These are phyloP conservation scores for Beauveria bassiana DNA, from an alignment of 2,329 filamentous ascomycete genomes.

Conservation along the genomic window DNA sequence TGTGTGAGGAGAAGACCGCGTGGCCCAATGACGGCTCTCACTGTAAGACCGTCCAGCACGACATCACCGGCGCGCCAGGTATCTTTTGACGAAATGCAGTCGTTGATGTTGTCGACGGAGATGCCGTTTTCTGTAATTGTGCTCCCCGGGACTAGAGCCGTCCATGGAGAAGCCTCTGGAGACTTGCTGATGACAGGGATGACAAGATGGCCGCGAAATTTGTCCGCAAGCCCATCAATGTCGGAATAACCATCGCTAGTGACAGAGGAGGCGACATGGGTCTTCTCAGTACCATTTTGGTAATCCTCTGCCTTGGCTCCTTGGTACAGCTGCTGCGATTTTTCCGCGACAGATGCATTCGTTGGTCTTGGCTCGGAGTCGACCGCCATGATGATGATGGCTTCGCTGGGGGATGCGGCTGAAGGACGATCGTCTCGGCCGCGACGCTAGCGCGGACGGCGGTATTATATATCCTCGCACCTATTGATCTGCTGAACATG, in stretches of 20 bases:
- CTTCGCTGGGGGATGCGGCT: background rate
- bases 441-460: background rate
- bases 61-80: background rate
- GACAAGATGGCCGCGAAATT: background rate
- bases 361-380: background rate
- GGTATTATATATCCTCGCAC: constrained; percentile 3
- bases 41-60: background rate
- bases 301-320: background rate
- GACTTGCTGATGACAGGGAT: background rate
- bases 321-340: background rate
- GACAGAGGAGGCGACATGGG: background rate
- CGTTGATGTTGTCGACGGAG: constrained; percentile 3
- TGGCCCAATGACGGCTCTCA: background rate
- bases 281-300: background rate
- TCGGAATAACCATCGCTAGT: background rate
- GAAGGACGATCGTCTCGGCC: background rate
- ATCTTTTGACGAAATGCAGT: background rate
- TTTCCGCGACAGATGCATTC: background rate
- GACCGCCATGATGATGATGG: constrained; percentile 7
- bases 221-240: constrained; percentile 3
- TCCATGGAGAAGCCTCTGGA: background rate
- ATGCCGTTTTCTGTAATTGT: background rate
- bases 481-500: background rate
- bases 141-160: background rate
- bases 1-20: background rate